phyloP scores from a whole-genome alignment of 164 flowering plant species.

The Liquidambar formosana region DNA sequence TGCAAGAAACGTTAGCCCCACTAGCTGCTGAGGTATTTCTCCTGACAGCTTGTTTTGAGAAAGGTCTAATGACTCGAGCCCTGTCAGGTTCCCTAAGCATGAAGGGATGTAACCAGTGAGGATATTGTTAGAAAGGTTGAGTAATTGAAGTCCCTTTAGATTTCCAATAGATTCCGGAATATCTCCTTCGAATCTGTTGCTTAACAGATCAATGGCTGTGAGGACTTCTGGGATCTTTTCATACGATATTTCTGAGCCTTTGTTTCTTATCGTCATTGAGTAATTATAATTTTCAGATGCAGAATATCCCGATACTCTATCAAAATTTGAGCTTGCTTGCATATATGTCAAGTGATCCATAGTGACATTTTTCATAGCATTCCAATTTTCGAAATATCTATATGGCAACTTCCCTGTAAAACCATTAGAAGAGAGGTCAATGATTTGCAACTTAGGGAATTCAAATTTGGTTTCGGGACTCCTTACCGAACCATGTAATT shows the following conservation, averaged over 20 bases:
- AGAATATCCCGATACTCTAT: neutral
- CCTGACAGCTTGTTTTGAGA: slow-evolving; percentile 13
- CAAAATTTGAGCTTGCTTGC: too few relatives aligned
- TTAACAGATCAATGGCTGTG: slow-evolving; percentile 4
- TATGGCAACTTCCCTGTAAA: slow-evolving; percentile 5
- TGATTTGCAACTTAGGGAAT: slow-evolving; percentile 10
- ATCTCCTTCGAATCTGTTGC: slow-evolving; percentile 12
- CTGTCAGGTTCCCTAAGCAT: slow-evolving; percentile 3
- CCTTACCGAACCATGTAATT: slow-evolving; percentile 15
- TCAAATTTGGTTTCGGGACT: neutral
- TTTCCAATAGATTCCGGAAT: slow-evolving; percentile 13
- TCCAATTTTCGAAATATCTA: neutral
- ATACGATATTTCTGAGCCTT: neutral
- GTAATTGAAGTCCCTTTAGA: neutral
- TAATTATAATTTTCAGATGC: too few relatives aligned
- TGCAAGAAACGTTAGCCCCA: neutral
- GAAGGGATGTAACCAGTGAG: slow-evolving; percentile 12
- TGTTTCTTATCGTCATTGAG: neutral
- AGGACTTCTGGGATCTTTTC: neutral
- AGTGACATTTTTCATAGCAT: neutral
- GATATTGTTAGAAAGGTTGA: slow-evolving; percentile 17
- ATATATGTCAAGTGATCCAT: too few relatives aligned
- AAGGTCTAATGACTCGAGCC: slow-evolving; percentile 13
- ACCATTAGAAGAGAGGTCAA: slow-evolving; percentile 22
- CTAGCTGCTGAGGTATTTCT: slow-evolving; percentile 6